Conservation (phyloP, 441 rosid genomes). For the Viola pubescens region DNA sequence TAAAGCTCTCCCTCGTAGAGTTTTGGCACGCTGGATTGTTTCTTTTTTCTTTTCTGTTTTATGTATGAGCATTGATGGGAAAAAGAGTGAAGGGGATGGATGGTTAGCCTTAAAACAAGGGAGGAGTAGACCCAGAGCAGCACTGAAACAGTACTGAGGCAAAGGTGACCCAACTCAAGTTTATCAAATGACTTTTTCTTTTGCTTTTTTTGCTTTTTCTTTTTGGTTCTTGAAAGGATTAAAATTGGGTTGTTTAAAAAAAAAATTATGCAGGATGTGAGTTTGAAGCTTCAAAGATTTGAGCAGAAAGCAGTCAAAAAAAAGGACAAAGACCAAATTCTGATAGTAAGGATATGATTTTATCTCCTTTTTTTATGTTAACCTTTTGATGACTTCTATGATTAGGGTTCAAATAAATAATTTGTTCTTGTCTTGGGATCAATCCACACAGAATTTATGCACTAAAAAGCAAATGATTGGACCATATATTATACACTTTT, state of each 20-base stretch:
- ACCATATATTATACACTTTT: constrained; percentile 23
- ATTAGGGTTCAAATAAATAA: constrained; percentile 32
- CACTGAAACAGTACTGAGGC: background rate
- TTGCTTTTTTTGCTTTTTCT: too few relatives aligned
- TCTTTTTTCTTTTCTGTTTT: background rate
- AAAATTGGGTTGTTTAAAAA: too few relatives aligned
- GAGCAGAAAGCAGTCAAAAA: constrained; percentile 31
- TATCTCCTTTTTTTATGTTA: constrained; percentile 1
- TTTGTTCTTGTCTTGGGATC: constrained; percentile 29
- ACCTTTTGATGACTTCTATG: constrained; percentile 50
- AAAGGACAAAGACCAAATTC: constrained; percentile 25
- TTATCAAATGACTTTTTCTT: background rate
- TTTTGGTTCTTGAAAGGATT: background rate
- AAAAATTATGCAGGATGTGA: constrained; percentile 8
- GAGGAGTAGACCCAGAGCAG: background rate
- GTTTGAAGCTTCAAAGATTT: constrained; percentile 10
- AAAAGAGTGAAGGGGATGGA: background rate
- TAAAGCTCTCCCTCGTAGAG: too few relatives aligned
- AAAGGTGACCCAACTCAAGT: background rate
- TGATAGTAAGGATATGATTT: constrained; percentile 21
- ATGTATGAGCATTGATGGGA: too few relatives aligned
- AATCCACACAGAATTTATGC: constrained; percentile 32
- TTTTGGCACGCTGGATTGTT: background rate
- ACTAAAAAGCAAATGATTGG: constrained; percentile 32
- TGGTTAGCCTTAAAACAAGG: constrained; percentile 20